Conservation (phyloP, 139 green algal genomes). For the Volvox africanus region DNA sequence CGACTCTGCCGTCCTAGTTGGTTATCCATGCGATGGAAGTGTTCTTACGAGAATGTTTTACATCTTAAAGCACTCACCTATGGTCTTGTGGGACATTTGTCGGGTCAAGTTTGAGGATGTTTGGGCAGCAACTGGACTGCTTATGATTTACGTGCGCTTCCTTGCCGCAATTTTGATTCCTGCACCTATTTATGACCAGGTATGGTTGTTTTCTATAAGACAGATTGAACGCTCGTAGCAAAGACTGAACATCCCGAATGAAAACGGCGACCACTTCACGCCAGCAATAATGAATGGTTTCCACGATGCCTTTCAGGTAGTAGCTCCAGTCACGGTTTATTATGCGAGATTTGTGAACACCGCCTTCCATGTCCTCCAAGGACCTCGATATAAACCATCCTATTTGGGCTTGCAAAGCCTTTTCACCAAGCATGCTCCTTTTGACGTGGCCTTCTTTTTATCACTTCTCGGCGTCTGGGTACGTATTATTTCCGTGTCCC, state of each 20-base stretch:
- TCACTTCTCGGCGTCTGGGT: neutral
- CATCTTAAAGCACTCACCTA: neutral
- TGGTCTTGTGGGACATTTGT: conserved; percentile 14
- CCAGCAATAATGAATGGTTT: neutral
- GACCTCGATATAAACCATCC: neutral
- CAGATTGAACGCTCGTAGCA: too few species aligned
- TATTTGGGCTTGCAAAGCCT: neutral
- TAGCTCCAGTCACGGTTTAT: neutral
- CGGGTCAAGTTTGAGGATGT: neutral
- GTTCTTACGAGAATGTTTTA: neutral
- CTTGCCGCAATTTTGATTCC: neutral
- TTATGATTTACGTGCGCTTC: neutral
- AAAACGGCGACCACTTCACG: too few species aligned
- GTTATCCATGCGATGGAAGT: conserved; percentile 8
- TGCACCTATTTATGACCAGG: neutral
- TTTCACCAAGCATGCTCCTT: neutral
- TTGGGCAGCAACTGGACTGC: neutral
- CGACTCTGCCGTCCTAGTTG: neutral
- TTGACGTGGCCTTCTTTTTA: neutral
- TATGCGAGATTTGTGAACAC: neutral
- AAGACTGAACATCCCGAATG: too few species aligned
- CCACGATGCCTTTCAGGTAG: neutral
- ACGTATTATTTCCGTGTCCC: neutral
- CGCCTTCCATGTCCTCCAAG: neutral
- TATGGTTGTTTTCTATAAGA: neutral